These are phyloP conservation scores for Rutstroemia sp. DNA, from an alignment of 2,329 filamentous ascomycete genomes.

Conservation along the genomic window DNA sequence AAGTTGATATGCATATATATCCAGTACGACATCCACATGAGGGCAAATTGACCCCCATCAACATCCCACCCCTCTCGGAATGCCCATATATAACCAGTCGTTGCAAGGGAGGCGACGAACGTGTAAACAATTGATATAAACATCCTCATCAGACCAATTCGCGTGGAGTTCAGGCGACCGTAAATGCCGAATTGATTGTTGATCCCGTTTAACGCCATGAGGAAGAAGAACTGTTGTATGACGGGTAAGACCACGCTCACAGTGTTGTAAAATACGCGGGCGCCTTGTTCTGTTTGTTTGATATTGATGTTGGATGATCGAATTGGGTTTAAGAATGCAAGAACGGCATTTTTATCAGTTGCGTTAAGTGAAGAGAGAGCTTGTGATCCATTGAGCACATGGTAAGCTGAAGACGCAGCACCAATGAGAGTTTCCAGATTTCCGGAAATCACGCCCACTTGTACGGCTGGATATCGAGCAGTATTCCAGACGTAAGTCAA, in stretches of 20 bases:
- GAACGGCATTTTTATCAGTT: background rate
- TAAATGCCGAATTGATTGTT: background rate
- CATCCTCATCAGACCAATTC: too few relatives aligned
- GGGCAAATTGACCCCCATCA: background rate
- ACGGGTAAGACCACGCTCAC: background rate
- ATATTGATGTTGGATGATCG: background rate
- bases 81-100: too few relatives aligned
- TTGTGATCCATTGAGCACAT: background rate
- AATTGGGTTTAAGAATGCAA: background rate
- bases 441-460: background rate
- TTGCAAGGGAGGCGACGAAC: too few relatives aligned
- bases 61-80: too few relatives aligned
- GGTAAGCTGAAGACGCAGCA: background rate
- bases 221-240: background rate
- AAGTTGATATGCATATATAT: background rate
- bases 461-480: too few relatives aligned
- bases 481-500: too few relatives aligned
- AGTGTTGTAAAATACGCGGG: background rate
- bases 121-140: too few relatives aligned
- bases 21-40: background rate
- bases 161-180: background rate
- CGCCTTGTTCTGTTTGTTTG: background rate
- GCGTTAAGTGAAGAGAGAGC: background rate
- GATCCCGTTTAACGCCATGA: background rate
- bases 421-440: background rate